phyloP scores from a whole-genome alignment of 495 filamentous ascomycete species.

The Penicillium coprophilum region DNA sequence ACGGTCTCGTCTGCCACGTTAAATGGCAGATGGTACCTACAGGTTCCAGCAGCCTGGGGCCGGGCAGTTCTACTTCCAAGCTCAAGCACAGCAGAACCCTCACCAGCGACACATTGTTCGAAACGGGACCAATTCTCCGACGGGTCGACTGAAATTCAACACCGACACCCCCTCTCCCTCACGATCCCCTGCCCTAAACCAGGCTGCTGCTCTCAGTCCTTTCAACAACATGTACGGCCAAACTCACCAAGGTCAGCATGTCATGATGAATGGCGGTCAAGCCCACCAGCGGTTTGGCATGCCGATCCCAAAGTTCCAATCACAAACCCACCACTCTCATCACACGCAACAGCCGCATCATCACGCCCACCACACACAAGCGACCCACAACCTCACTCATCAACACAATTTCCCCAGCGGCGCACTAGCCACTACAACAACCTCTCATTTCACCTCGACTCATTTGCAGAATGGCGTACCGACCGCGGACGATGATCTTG shows the following conservation, averaged over 20 bases:
- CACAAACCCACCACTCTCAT: slow-evolving; percentile 69
- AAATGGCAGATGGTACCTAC: slow-evolving; percentile 85
- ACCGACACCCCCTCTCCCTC: slow-evolving; percentile 68
- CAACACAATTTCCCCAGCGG: slow-evolving; percentile 81
- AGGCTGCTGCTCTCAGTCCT: slow-evolving; percentile 61
- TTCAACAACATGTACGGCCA: slow-evolving; percentile 81
- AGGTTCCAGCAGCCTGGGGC: slow-evolving; percentile 71
- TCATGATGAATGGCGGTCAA: slow-evolving; percentile 67
- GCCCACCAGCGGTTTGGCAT: slow-evolving; percentile 62
- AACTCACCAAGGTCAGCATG: slow-evolving; percentile 77
- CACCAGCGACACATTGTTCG: slow-evolving; percentile 53
- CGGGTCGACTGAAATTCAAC: slow-evolving; percentile 49
- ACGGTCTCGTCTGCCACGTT: slow-evolving; percentile 52
- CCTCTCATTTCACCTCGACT: slow-evolving; percentile 70
- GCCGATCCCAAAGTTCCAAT: slow-evolving; percentile 70
- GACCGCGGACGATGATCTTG: slow-evolving; percentile 54
- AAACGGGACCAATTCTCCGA: slow-evolving; percentile 55
- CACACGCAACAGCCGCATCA: slow-evolving; percentile 75
- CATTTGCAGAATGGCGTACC: slow-evolving; percentile 75
- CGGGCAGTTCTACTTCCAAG: slow-evolving; percentile 61
- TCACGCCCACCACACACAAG: slow-evolving; percentile 70
- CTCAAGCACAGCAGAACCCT: slow-evolving; percentile 52
- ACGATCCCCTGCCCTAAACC: slow-evolving; percentile 64
- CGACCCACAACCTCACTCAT: slow-evolving; percentile 62
- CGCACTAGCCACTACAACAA: slow-evolving; percentile 65